Evolutionary conservation across 352 stramenopile species (phyloP), one percentile per base, ranked within the genome.

Genomic region (Phytophthora tubulina): DNA sequence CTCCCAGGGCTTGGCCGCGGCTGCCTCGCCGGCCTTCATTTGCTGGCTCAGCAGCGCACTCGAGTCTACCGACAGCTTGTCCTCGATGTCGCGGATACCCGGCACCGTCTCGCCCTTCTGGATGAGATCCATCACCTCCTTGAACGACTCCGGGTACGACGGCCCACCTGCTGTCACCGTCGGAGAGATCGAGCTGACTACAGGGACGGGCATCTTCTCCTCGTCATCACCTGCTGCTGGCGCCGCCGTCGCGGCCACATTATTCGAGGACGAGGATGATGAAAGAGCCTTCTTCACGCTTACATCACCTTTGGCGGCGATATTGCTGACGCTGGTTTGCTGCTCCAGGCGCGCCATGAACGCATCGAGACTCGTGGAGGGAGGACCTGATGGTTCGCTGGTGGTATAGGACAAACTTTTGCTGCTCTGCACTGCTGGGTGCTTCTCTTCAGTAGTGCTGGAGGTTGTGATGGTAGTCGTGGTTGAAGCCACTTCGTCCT

Each of bases 71-170:
- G 86, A 93, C 33, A 93, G 45, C 35, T 89, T 89, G 51, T 93
- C 84, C 33, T 93, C 84, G 33, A 93, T 92, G 27, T 92, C 77
- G 17, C 86, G 82, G 63, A 93, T 92, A 6, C 84, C 86, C 4
- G 86, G 84, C n/a, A 93, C 84, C 9, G 70, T 76, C 56, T 92
- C 86, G 11, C 84, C 84, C 66, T 90, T 90, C 60, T 92, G 85
- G 44, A 94, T 74, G 67, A 92, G 75, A 69, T 89, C 79, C 83
- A 92, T 90, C 35, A 94, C 83, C 7, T 94, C 83, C 8, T 75
- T 86, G 60, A 94, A 94, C 5, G 86, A 92, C 56, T 89, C 77
- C 0, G 86, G 86, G 54, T 91, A 92, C 30, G 80, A 63, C 17
- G 86, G 86, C 3, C 80, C 78, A 2, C 46, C 60, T 5, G 41